Percentiles rank a stretch among this genome's conserved stretches.
These are phyloP conservation scores for Eucalyptus sp. DNA, from an alignment of 345 rosid genomes.

Conservation along the genomic window DNA sequence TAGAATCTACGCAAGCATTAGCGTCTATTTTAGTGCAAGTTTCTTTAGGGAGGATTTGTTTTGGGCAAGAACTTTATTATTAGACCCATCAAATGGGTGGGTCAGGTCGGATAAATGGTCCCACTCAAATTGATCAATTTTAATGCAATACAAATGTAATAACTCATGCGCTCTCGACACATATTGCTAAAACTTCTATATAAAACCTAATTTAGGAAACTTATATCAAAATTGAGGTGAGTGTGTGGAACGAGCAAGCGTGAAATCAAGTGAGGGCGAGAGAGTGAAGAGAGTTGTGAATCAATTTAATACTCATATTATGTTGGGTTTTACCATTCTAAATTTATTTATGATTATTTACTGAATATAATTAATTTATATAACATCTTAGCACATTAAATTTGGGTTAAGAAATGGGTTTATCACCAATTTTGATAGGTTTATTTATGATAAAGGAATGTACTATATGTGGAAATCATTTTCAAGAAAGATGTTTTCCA, in stretches of 20 bases:
- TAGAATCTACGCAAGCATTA: neutral
- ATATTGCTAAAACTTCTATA: neutral
- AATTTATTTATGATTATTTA: neutral
- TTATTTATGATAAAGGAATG: neutral
- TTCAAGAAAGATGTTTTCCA: neutral
- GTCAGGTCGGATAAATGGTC: rapidly evolving
- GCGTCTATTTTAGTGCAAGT: neutral
- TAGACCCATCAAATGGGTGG: neutral
- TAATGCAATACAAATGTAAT: neutral
- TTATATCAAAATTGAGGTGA: neutral
- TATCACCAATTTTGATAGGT: neutral
- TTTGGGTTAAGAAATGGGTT: neutral
- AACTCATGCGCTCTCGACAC: neutral
- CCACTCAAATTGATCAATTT: neutral
- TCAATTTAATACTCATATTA: neutral
- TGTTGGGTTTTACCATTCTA: too few relatives aligned
- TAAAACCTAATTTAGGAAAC: too few relatives aligned
- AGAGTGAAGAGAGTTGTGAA: neutral
- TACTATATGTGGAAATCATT: neutral
- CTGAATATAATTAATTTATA: too few relatives aligned
- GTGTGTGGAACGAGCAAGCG: rapidly evolving
- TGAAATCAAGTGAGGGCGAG: neutral
- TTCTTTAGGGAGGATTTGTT: neutral
- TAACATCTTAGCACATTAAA: neutral
- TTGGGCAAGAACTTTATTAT: neutral